Evolutionary conservation across 305 asterid species (phyloP).

Genomic region (Solanum hybrid): DNA sequence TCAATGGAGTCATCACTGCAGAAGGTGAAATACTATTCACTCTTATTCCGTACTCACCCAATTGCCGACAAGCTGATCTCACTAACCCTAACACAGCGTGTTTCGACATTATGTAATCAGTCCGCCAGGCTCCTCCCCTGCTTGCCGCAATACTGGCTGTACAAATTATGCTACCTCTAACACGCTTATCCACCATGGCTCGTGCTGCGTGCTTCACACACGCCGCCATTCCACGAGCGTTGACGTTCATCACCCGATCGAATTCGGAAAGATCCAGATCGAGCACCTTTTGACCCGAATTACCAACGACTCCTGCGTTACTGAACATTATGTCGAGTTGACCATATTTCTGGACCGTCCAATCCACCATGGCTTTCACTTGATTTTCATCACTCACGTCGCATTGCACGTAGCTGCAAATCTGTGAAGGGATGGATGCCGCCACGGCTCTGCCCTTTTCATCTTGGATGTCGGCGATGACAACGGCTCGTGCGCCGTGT

Average conservation of each 20-base stretch:
- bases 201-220: constrained; percentile 35
- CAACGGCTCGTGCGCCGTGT: constrained; percentile 12
- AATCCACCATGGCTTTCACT: constrained; percentile 28
- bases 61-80: constrained; percentile 27
- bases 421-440: constrained; percentile 17
- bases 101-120: constrained; percentile 35
- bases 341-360: constrained; percentile 20
- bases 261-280: constrained; percentile 19
- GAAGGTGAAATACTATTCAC: constrained; percentile 36
- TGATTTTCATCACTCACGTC: constrained; percentile 35
- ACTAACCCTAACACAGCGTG: constrained; percentile 33
- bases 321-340: constrained; percentile 30
- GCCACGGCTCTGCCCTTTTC: constrained; percentile 21
- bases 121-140: not conserved
- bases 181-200: constrained; percentile 24
- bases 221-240: constrained; percentile 28
- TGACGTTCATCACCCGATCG: constrained; percentile 16
- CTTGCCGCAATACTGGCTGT: constrained; percentile 21
- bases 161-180: constrained; percentile 29
- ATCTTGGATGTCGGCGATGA: constrained; percentile 30
- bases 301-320: constrained; percentile 15
- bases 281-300: constrained; percentile 16
- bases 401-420: constrained; percentile 29
- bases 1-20: constrained; percentile 15
- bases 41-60: constrained; percentile 33